A percentile compares a stretch with the other conserved stretches of the same genome.
Evolutionary conservation across 768 basidiomycete genomes (phyloP).

Genomic region (Boletus vinaceobasis): DNA sequence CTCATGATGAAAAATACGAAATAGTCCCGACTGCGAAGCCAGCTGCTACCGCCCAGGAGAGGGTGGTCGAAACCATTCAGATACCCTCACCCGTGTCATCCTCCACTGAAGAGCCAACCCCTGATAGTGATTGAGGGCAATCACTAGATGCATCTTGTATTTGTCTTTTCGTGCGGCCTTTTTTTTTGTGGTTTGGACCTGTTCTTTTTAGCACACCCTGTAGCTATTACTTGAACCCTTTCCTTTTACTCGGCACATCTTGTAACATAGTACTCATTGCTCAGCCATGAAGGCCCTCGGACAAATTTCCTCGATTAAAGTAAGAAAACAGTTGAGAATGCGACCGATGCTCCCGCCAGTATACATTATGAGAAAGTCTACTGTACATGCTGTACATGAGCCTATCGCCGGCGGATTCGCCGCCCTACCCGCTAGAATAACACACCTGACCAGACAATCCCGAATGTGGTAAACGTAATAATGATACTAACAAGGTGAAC

Average conservation of each 20-base stretch:
- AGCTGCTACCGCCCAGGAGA: slow-evolving; percentile 54
- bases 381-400: background rate
- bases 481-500: slow-evolving; percentile 13
- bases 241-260: too few relatives aligned
- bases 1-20: slow-evolving; percentile 49
- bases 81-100: slow-evolving; percentile 50
- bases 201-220: slow-evolving; percentile 7
- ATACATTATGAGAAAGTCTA: too few relatives aligned
- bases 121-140: slow-evolving; percentile 24
- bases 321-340: too few relatives aligned
- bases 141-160: background rate
- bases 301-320: too few relatives aligned
- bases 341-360: too few relatives aligned
- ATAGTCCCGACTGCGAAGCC: slow-evolving; percentile 52
- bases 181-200: slow-evolving; percentile 1
- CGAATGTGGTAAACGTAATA: slow-evolving; percentile 7
- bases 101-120: slow-evolving; percentile 34
- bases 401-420: too few relatives aligned
- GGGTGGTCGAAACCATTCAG: slow-evolving; percentile 55
- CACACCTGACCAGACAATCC: background rate
- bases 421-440: too few relatives aligned
- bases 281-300: too few relatives aligned
- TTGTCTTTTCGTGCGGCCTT: background rate
- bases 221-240: slow-evolving; percentile 23
- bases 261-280: too few relatives aligned